Percentiles rank a stretch among this genome's conserved stretches.
phyloP scores from a whole-genome alignment of 768 basidiomycete genomes.

The Phaffia tasmanica region DNA sequence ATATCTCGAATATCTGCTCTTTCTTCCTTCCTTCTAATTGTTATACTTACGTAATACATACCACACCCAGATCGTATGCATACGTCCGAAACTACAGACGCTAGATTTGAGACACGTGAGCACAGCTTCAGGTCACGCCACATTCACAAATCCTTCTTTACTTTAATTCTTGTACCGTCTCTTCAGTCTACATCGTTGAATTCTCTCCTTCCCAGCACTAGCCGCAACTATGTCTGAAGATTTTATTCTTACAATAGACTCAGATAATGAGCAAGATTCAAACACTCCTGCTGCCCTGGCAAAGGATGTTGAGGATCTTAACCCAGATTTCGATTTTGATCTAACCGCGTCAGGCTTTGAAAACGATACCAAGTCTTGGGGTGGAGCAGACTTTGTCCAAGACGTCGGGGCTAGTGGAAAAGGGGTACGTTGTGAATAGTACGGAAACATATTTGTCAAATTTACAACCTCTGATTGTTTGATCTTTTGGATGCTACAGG shows the following conservation, averaged over 20 bases:
- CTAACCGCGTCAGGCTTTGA: conserved; percentile 46
- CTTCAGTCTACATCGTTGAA: no score
- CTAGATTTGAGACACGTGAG: no score
- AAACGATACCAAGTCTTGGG: conserved; percentile 48
- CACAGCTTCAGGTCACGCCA: no score
- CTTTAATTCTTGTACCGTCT: background rate
- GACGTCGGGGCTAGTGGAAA: conserved; percentile 39
- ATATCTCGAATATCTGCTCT: no score
- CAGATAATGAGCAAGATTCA: conserved; percentile 52
- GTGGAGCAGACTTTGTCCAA: conserved; percentile 53
- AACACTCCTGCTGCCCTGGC: conserved; percentile 33
- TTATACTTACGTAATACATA: no score
- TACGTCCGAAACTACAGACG: no score
- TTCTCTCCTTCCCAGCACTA: background rate
- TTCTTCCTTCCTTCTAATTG: no score
- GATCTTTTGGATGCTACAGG: conserved; percentile 38
- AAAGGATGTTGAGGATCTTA: conserved; percentile 52
- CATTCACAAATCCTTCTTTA: no score
- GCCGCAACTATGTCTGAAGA: conserved; percentile 37
- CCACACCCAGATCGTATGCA: no score
- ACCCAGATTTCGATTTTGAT: conserved; percentile 69
- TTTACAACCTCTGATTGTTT: background rate
- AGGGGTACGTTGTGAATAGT: conserved; percentile 2
- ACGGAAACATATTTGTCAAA: background rate
- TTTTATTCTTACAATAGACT: conserved; percentile 75